phyloP scores from a whole-genome alignment of 2,329 filamentous ascomycete species.

The Fusarium pininemorale region DNA sequence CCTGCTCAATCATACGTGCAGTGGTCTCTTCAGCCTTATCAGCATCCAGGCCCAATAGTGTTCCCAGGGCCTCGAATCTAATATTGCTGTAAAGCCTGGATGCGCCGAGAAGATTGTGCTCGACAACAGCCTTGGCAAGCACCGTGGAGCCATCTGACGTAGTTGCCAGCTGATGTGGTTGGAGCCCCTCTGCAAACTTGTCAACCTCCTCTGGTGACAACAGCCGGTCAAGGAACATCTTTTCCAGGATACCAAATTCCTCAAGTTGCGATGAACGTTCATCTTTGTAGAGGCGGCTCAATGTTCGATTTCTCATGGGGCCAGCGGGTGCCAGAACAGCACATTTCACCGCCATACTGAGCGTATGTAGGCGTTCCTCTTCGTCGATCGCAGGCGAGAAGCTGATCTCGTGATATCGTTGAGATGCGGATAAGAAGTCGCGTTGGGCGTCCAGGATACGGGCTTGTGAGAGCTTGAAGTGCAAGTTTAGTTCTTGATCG shows the following conservation, averaged over 20 bases:
- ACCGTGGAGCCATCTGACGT: conserved; percentile 94
- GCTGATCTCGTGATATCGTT: conserved; percentile 89
- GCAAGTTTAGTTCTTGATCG: conserved; percentile 77
- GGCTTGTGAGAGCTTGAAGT: conserved; percentile 91
- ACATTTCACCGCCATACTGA: conserved; percentile 89
- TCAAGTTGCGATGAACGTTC: conserved; percentile 79
- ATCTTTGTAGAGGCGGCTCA: conserved; percentile 92
- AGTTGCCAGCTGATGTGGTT: conserved; percentile 88
- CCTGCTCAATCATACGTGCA: conserved; percentile 95
- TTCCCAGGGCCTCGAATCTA: conserved; percentile 76
- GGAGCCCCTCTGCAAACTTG: conserved; percentile 82
- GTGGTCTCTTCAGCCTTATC: conserved; percentile 91
- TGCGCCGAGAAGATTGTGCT: conserved; percentile 92
- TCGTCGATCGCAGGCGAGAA: conserved; percentile 82
- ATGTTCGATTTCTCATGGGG: conserved; percentile 79
- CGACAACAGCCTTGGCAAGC: conserved; percentile 89
- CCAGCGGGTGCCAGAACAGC: conserved; percentile 93
- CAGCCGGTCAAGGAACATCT: conserved; percentile 94
- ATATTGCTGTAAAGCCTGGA: conserved; percentile 85
- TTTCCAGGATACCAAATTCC: conserved; percentile 91
- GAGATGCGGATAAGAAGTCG: conserved; percentile 86
- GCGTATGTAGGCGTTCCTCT: conserved; percentile 83
- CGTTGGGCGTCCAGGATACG: conserved; percentile 92
- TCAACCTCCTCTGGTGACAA: conserved; percentile 84
- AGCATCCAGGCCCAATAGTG: conserved; percentile 78